Base-by-base conservation (phyloP, 2,329 filamentous ascomycete species). In the Paraphoma sp. region DNA sequence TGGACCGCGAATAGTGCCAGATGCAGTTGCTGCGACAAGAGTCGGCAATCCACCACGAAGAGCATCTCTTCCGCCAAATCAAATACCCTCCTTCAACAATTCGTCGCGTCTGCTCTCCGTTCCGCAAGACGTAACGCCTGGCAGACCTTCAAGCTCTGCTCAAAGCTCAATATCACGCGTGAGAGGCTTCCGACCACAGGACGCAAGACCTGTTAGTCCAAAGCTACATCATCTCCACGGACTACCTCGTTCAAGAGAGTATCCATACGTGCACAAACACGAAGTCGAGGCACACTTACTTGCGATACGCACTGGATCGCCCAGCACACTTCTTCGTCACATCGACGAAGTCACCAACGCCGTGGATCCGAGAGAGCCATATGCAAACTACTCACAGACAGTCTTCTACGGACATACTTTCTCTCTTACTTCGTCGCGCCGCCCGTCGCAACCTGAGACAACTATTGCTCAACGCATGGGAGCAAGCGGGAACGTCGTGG, bases 181-280 rank as follows among this genome's bases (percentile, higher is more conserved):
- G 33, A 36, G 33, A 14, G 33, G 33, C 33, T 14, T 10, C 9
- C 9, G 6, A 36, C 3, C 14, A 6, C 23, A 16, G 10, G 31
- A 30, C 23, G 46, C 43, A 18, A 57, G 54, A 45, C 52, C 61
- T 17, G 48, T 40, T 3, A 63, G 54, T 17, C 69, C 67, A 6
- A 67, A 60, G 46, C 41, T 73, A 5, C 67, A 73, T 46, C 55
- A 65, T 33, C 30, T 70, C 9, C 61, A 57, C 48, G 56, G 56
- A 30, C 50, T 69, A 31, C 56, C 64, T 5, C 38, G 53, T 23
- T 48, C 64, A 12, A 57, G 65, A 18, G 48, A 60, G 8, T 56
- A 67, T 40, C 69, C 70, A 0, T 73, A 68, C 33, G 56, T 70
- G 1, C 65, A 64, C 16, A 61, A 55, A 29, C 52, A 48, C 14